phyloP scores from a whole-genome alignment of 2,329 filamentous ascomycete genomes.

The Neodidymelliopsis sp. region DNA sequence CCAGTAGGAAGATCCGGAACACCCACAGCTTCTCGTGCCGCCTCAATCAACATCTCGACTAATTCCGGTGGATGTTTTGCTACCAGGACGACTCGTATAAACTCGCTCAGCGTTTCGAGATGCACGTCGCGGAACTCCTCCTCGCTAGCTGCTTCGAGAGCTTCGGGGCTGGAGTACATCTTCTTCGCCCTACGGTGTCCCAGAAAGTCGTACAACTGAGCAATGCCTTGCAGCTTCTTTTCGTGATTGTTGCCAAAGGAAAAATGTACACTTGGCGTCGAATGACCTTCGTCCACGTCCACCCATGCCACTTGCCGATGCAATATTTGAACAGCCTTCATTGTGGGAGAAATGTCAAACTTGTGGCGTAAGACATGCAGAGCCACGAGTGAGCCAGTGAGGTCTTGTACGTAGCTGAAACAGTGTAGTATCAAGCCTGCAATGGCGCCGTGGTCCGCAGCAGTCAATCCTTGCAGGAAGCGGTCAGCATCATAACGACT shows the following conservation, averaged over 20 bases:
- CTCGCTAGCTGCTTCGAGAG: conserved; percentile 23
- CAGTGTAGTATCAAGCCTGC: conserved; percentile 42
- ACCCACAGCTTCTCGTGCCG: conserved; percentile 34
- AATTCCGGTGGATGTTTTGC: conserved; percentile 28
- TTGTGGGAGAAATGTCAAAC: conserved; percentile 38
- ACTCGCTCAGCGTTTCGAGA: conserved; percentile 43
- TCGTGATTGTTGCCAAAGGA: conserved; percentile 21
- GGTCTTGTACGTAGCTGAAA: conserved; percentile 44
- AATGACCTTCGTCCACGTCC: conserved; percentile 23
- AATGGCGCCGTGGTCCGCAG: conserved; percentile 32
- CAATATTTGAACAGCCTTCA: conserved; percentile 29
- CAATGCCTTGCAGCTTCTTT: conserved; percentile 17
- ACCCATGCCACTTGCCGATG: conserved; percentile 41
- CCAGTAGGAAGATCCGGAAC: conserved; percentile 38
- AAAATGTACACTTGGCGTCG: conserved; percentile 24
- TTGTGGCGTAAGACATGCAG: conserved; percentile 38
- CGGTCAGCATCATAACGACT: conserved; percentile 35
- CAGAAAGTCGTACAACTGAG: conserved; percentile 30
- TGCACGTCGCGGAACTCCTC: conserved; percentile 34
- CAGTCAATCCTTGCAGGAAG: conserved; percentile 38
- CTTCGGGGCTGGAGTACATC: conserved; percentile 24
- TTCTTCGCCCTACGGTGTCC: conserved; percentile 25
- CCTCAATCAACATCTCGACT: conserved; percentile 42
- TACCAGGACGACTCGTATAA: conserved; percentile 40
- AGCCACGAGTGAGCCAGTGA: conserved; percentile 46